Evolutionary conservation across 768 basidiomycete genomes (phyloP).

Genomic region (Serendipita vermifera): DNA sequence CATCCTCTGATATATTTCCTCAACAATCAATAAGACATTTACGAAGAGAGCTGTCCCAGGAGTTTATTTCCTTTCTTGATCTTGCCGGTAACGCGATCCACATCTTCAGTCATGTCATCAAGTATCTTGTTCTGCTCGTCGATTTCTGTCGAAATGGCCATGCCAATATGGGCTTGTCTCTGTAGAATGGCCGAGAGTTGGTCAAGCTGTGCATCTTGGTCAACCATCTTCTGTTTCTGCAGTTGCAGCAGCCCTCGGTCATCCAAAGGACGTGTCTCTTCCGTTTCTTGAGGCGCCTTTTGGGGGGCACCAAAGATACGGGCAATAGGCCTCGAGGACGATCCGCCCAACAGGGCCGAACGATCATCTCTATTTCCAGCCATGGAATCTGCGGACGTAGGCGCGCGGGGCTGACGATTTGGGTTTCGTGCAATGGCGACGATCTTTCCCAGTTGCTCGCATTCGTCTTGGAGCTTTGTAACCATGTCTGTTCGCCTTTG

Average conservation of each 20-base stretch:
- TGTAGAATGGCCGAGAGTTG: conserved; percentile 69
- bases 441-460: conserved; percentile 77
- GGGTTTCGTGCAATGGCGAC: conserved; percentile 56
- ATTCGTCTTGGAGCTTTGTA: conserved; percentile 76
- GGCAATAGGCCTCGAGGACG: conserved; percentile 32
- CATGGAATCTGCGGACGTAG: conserved; percentile 21
- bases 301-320: conserved; percentile 65
- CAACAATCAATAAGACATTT: too few relatives aligned
- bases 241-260: conserved; percentile 65
- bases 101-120: conserved; percentile 61
- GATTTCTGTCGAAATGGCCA: conserved; percentile 76
- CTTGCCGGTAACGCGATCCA: conserved; percentile 67
- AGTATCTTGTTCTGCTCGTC: conserved; percentile 73
- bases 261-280: conserved; percentile 76
- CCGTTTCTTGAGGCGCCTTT: conserved; percentile 55
- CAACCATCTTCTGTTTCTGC: conserved; percentile 66
- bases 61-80: conserved; percentile 69
- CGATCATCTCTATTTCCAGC: conserved; percentile 39
- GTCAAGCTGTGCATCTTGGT: conserved; percentile 73
- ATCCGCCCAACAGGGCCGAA: conserved; percentile 46
- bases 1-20: too few relatives aligned
- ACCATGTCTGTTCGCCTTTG: conserved; percentile 83
- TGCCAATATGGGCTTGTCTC: conserved; percentile 74
- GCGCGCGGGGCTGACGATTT: conserved; percentile 19
- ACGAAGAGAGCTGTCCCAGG: conserved; percentile 67